These are phyloP conservation scores for Sporothrix globosa DNA, from an alignment of 2,329 filamentous ascomycete genomes.

Conservation along the genomic window DNA sequence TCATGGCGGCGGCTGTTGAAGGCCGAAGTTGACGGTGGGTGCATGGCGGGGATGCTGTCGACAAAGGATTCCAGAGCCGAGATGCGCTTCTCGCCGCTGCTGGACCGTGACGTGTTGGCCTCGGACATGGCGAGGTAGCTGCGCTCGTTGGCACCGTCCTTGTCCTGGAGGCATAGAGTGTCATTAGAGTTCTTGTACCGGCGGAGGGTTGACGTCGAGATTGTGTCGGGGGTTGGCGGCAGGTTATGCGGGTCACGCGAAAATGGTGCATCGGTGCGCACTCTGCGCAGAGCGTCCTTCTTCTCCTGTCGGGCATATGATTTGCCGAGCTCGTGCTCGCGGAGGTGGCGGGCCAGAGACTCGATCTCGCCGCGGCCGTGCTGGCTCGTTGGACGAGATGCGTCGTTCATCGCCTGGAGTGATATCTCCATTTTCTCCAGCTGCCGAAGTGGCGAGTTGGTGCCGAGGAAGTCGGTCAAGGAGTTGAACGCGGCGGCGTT, in stretches of 20 bases:
- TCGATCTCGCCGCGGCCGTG: conserved; percentile 38
- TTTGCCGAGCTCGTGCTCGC: conserved; percentile 37
- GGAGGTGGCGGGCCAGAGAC: conserved; percentile 35
- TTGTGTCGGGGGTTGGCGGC: conserved; percentile 63
- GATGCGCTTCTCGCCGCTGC: conserved; percentile 30
- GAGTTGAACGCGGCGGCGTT: conserved; percentile 48
- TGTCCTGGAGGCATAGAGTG: conserved; percentile 45
- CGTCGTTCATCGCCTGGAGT: conserved; percentile 40
- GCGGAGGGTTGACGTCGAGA: conserved; percentile 59
- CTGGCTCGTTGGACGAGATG: conserved; percentile 40
- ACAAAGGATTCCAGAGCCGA: conserved; percentile 28
- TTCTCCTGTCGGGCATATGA: conserved; percentile 51
- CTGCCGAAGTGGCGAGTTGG: conserved; percentile 55
- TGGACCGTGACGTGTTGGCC: conserved; percentile 40
- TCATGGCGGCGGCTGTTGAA: conserved; percentile 43
- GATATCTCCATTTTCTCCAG: conserved; percentile 51
- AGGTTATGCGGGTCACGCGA: conserved; percentile 50
- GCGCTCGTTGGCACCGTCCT: conserved; percentile 40
- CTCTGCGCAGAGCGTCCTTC: conserved; percentile 52
- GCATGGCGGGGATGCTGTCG: conserved; percentile 34
- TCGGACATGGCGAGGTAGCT: conserved; percentile 43
- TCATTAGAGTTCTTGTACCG: conserved; percentile 57
- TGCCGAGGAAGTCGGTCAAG: conserved; percentile 51
- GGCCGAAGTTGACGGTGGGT: conserved; percentile 43
- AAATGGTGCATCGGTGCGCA: conserved; percentile 53